Evolutionary conservation across 148 eudicot species (phyloP).

Genomic region (Rhododendron griersonianum): DNA sequence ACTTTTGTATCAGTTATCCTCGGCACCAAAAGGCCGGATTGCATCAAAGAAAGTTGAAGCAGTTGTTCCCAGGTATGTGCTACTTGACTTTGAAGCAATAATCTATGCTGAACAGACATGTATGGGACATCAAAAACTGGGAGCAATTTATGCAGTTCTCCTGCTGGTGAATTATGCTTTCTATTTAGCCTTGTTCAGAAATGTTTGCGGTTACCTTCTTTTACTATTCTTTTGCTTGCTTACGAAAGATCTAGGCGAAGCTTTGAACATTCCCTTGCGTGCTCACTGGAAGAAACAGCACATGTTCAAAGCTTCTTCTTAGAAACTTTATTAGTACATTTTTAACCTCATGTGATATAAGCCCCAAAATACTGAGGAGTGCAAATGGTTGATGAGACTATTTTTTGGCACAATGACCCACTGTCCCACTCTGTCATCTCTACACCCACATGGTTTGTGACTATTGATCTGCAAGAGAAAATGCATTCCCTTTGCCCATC

Average conservation of each 20-base stretch:
- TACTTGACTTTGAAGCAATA: background rate
- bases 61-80: constrained; percentile 44
- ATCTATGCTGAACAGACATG: background rate
- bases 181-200: background rate
- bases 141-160: background rate
- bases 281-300: background rate
- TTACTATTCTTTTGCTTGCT: background rate
- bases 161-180: background rate
- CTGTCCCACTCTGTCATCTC: background rate
- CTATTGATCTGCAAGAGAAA: background rate
- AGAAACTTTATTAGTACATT: background rate
- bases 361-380: background rate
- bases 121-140: background rate
- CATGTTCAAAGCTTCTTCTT: background rate
- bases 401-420: background rate
- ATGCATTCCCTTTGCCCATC: background rate
- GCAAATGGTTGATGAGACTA: background rate
- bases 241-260: background rate
- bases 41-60: constrained; percentile 54
- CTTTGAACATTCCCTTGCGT: background rate
- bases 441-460: background rate
- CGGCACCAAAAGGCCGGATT: constrained; percentile 71
- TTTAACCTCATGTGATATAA: background rate
- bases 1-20: constrained; percentile 49
- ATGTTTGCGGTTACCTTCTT: background rate